These are phyloP conservation scores for Protostelium mycophagum DNA, from an alignment of 78 protist genomes.

Conservation along the genomic window DNA sequence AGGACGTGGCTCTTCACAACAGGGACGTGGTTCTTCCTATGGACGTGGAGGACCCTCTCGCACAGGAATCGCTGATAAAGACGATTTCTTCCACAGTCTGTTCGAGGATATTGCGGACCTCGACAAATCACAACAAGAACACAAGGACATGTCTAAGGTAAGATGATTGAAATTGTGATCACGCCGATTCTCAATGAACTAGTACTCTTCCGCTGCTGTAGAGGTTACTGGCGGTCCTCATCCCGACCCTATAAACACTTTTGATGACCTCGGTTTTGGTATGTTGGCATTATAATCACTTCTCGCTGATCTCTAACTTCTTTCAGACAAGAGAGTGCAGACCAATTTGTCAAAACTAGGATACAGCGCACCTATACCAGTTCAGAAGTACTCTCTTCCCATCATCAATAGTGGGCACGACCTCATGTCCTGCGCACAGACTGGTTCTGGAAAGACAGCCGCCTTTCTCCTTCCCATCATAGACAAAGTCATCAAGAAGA, in stretches of 20 bases:
- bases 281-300: not conserved
- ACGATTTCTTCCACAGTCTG: not conserved
- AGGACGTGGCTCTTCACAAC: no score
- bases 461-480: conserved; percentile 90
- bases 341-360: not conserved
- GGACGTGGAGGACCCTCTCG: no score
- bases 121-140: not conserved
- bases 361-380: conserved; percentile 96
- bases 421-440: conserved; percentile 99
- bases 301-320: not conserved
- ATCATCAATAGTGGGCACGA: conserved; percentile 79
- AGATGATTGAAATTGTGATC: not conserved
- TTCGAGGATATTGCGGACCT: not conserved
- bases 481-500: not conserved
- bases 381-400: conserved; percentile 95
- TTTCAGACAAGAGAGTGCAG: not conserved
- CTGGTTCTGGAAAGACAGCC: conserved; percentile 97
- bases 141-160: not conserved
- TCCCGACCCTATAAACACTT: not conserved
- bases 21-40: no score
- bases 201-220: not conserved
- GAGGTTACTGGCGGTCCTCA: not conserved
- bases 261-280: not conserved
- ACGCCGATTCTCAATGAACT: not conserved
- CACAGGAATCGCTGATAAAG: no score